Base-by-base conservation (phyloP, 805 yeast species). In the Blastobotrys chiropterorum region DNA sequence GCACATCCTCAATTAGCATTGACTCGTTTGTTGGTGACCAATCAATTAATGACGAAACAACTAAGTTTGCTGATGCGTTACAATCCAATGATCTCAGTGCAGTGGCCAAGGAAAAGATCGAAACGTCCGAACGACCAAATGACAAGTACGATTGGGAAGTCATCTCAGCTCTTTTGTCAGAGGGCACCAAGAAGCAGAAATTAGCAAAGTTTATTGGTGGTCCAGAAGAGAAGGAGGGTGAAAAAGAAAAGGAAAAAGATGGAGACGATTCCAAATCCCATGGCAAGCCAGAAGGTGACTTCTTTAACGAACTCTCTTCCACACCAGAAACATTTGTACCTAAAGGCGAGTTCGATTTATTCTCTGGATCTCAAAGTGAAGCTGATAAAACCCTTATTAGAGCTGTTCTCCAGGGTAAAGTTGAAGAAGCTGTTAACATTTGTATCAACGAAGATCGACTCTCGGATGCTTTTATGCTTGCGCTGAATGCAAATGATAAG, bases 381-480 rank as follows among this genome's bases (percentile, higher is more conserved):
- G 64, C 65, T 3, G 80, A 81, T 41, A 73, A 70, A 49, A 63
- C 68, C 13, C 68, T 85, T 41, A 71, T 76, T 6, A 67, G 71
- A 53, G 72, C 77, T 19, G 66, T 92, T 46, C 74, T 92, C 47
- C 65, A 68, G 14, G 89, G 90, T 54, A 77, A 88, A 48, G 68
- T 78, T 47, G 78, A 77, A 14, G 72, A 76, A 21, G 97, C 97
- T 0, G 82, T 88, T 11, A 77, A 82, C 34, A 62, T 75, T 21
- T 81, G 92, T 57, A 70, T 94, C 54, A 74, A 80, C 44, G 77
- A 79, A 38, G 85, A 79, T 48, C 77, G 78, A 53, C 68, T 89
- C 19, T 67, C 79, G 19, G 98, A 94, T 65, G 97, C 98, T 2
- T 76, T 90, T 59, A 72, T 90, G 22, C 75, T 94, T 54, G 87